phyloP scores from a whole-genome alignment of 495 filamentous ascomycete genomes.

The Jackrogersella minutella region DNA sequence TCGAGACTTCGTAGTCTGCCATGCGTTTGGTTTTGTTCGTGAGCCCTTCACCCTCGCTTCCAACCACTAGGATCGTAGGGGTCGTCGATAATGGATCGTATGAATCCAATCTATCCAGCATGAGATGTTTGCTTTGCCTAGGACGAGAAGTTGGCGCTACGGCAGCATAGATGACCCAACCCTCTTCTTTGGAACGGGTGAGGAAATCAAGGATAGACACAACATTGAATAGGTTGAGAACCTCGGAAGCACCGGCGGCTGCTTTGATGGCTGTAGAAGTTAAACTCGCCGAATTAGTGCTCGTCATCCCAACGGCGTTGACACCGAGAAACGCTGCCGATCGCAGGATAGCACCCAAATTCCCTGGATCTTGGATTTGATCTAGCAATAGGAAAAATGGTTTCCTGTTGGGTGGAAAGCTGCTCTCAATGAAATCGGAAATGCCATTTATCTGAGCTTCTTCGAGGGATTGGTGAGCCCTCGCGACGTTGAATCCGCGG shows the following conservation, averaged over 20 bases:
- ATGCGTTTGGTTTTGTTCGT: conserved; percentile 57
- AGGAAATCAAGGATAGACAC: conserved; percentile 73
- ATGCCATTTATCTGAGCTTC: conserved; percentile 75
- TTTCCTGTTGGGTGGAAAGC: conserved; percentile 60
- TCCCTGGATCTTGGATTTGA: conserved; percentile 86
- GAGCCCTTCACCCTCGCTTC: conserved; percentile 82
- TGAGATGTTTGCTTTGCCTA: conserved; percentile 43
- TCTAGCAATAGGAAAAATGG: conserved; percentile 86
- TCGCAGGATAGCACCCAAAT: conserved; percentile 87
- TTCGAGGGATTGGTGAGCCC: conserved; percentile 75
- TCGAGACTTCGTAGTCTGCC: conserved; percentile 67
- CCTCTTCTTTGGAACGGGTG: conserved; percentile 66
- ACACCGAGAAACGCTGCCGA: conserved; percentile 86
- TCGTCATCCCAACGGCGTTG: conserved; percentile 74
- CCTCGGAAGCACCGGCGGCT: conserved; percentile 84
- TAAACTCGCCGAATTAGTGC: conserved; percentile 72
- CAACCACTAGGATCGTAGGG: conserved; percentile 82
- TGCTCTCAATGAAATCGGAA: conserved; percentile 50
- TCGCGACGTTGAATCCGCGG: conserved; percentile 61
- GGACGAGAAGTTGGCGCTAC: conserved; percentile 59
- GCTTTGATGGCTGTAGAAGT: conserved; percentile 83
- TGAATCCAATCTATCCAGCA: conserved; percentile 44
- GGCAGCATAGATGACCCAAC: conserved; percentile 87
- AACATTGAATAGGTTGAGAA: conserved; percentile 73
- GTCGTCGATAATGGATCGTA: conserved; percentile 62